phyloP scores from a whole-genome alignment of 208 protist genomes.

The Trypanosoma mega region DNA sequence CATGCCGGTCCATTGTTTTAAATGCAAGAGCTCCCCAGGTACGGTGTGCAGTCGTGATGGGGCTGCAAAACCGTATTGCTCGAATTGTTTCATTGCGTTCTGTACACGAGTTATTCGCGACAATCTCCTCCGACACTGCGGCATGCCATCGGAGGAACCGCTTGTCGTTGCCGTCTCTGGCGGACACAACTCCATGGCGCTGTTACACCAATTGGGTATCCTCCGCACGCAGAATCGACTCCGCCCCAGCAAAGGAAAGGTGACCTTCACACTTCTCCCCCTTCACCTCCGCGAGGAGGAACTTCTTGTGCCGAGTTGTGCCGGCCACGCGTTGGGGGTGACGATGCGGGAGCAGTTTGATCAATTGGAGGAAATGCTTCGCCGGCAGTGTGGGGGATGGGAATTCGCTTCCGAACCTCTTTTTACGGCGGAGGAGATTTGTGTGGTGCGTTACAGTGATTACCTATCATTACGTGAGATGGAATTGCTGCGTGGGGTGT shows the following conservation, averaged over 20 bases:
- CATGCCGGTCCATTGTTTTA: constrained; percentile 51
- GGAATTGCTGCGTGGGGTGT: constrained; percentile 22
- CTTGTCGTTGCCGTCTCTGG: constrained; percentile 74
- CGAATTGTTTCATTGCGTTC: constrained; percentile 68
- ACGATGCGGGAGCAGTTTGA: constrained; percentile 46
- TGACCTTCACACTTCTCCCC: constrained; percentile 43
- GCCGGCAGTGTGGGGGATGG: constrained; percentile 36
- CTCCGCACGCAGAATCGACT: constrained; percentile 38
- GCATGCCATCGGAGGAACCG: constrained; percentile 51
- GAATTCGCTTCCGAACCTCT: constrained; percentile 30
- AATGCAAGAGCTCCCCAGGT: constrained; percentile 54
- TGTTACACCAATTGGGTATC: constrained; percentile 63
- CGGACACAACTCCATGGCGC: constrained; percentile 59
- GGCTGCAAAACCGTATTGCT: constrained; percentile 63
- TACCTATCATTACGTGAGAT: constrained; percentile 38
- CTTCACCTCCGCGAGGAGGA: constrained; percentile 73
- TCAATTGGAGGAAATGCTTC: constrained; percentile 29
- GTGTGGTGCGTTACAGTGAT: constrained; percentile 60
- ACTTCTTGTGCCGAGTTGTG: constrained; percentile 41
- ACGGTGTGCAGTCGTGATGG: constrained; percentile 67
- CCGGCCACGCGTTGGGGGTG: constrained; percentile 14
- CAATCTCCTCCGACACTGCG: constrained; percentile 54
- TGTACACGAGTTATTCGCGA: constrained; percentile 51
- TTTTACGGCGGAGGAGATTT: constrained; percentile 39
- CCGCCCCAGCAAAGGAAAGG: constrained; percentile 14